Percentiles rank a stretch among this genome's conserved stretches.
Conservation (phyloP, 768 basidiomycete species). For the Tylopilus felleus region DNA sequence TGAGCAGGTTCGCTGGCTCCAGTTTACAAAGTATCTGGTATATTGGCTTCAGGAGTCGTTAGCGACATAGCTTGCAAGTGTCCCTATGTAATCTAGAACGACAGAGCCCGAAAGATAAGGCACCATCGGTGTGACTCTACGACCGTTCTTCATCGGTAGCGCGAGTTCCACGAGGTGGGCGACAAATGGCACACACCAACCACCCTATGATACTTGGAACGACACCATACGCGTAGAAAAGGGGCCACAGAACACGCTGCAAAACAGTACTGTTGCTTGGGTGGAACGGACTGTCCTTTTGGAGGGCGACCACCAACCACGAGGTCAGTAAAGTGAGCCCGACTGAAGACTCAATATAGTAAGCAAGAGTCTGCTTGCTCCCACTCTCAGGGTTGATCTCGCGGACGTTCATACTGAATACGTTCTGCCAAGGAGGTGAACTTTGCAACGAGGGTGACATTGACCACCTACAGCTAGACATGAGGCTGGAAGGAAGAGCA, state of each 20-base stretch:
- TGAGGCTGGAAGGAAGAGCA: slow-evolving; percentile 54
- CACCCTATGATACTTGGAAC: background rate
- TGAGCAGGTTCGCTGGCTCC: too few species aligned
- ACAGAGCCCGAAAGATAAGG: background rate
- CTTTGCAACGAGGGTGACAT: background rate
- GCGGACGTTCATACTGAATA: slow-evolving; percentile 30
- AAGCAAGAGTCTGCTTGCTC: slow-evolving; percentile 33
- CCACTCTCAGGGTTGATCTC: slow-evolving; percentile 26
- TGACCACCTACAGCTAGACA: slow-evolving; percentile 32
- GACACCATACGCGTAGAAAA: slow-evolving; percentile 11
- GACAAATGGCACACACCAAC: background rate
- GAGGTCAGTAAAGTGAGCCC: slow-evolving; percentile 51
- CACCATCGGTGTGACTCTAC: background rate
- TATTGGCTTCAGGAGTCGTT: too few species aligned
- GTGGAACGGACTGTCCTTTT: slow-evolving; percentile 27
- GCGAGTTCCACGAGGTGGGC: background rate
- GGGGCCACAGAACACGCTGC: slow-evolving; percentile 21
- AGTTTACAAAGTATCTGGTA: too few species aligned
- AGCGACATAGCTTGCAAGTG: too few species aligned
- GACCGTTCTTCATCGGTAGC: background rate
- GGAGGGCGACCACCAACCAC: slow-evolving; percentile 56
- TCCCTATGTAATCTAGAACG: background rate
- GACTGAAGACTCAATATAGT: slow-evolving; percentile 42
- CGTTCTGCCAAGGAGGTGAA: slow-evolving; percentile 27
- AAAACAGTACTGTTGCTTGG: background rate